A percentile compares a stretch with the other conserved stretches of the same genome.
phyloP scores from a whole-genome alignment of 768 basidiomycete genomes.

The Lentinula sp. region DNA sequence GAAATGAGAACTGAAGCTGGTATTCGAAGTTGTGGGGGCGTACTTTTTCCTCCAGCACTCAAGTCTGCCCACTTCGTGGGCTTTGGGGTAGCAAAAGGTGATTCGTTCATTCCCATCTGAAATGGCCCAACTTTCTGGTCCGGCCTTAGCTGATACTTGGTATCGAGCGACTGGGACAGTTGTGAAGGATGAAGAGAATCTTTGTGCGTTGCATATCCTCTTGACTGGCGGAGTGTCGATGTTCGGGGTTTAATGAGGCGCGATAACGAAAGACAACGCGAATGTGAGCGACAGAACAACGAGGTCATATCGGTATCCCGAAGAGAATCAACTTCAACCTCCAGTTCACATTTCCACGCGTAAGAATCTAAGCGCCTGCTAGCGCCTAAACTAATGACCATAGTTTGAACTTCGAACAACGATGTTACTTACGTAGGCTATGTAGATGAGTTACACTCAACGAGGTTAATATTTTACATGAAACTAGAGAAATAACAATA shows the following conservation, averaged over 20 bases:
- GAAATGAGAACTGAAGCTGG: neutral
- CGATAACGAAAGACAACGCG: neutral
- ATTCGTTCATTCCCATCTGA: conserved; percentile 61
- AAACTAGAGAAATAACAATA: neutral
- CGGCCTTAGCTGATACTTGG: conserved; percentile 37
- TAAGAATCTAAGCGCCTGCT: neutral
- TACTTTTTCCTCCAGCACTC: conserved; percentile 72
- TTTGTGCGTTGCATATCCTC: conserved; percentile 43
- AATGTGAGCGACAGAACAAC: neutral
- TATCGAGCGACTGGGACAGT: conserved; percentile 62
- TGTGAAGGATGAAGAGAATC: conserved; percentile 40
- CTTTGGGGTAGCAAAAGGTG: conserved; percentile 44
- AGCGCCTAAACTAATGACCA: neutral
- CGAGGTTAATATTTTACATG: neutral
- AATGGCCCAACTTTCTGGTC: conserved; percentile 73
- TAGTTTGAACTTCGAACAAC: too few relatives aligned
- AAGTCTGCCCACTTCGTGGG: conserved; percentile 78
- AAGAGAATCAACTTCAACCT: neutral
- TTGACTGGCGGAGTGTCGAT: neutral
- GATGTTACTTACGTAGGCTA: neutral
- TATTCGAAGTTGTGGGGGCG: conserved; percentile 10
- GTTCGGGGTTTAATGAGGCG: neutral
- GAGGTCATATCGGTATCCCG: neutral
- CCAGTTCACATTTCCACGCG: too few relatives aligned
- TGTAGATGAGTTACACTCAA: too few relatives aligned